These are phyloP conservation scores for Drechslerella dactyloides DNA, from an alignment of 2,329 filamentous ascomycete genomes.

Conservation along the genomic window DNA sequence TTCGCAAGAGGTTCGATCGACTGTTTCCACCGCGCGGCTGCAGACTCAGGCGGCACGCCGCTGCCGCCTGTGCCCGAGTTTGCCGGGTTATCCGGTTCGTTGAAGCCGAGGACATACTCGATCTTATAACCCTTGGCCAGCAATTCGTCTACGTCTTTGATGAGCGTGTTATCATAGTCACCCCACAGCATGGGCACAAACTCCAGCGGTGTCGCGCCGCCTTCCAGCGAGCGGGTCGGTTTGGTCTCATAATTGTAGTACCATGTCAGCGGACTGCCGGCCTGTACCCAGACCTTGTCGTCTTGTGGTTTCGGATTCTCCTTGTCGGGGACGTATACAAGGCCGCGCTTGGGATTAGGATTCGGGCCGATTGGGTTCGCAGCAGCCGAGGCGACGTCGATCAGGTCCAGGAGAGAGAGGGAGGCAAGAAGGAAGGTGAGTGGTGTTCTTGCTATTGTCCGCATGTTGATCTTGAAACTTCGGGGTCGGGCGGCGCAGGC, in stretches of 20 bases:
- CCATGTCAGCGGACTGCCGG: constrained; percentile 72
- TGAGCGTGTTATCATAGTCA: constrained; percentile 67
- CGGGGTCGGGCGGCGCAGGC: neutral
- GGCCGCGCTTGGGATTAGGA: constrained; percentile 69
- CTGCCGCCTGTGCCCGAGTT: constrained; percentile 66
- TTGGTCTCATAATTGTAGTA: constrained; percentile 78
- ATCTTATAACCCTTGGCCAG: constrained; percentile 65
- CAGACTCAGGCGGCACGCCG: constrained; percentile 65
- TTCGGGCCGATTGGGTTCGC: constrained; percentile 47
- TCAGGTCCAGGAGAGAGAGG: constrained; percentile 17
- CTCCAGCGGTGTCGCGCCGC: constrained; percentile 66
- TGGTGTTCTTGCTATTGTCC: constrained; percentile 15
- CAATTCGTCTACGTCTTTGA: constrained; percentile 65
- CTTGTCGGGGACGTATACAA: constrained; percentile 70
- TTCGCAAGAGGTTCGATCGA: constrained; percentile 73
- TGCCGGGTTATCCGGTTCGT: constrained; percentile 72
- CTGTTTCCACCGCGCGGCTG: constrained; percentile 72
- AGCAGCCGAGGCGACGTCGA: constrained; percentile 27
- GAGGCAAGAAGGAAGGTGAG: constrained; percentile 15
- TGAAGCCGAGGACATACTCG: constrained; percentile 74
- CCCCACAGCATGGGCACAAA: constrained; percentile 87
- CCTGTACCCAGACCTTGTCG: constrained; percentile 69
- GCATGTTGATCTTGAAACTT: too few relatives aligned
- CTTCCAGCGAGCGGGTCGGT: constrained; percentile 65
- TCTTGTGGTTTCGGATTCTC: constrained; percentile 66